phyloP scores from a whole-genome alignment of 495 filamentous ascomycete species.

The Podospora comata region DNA sequence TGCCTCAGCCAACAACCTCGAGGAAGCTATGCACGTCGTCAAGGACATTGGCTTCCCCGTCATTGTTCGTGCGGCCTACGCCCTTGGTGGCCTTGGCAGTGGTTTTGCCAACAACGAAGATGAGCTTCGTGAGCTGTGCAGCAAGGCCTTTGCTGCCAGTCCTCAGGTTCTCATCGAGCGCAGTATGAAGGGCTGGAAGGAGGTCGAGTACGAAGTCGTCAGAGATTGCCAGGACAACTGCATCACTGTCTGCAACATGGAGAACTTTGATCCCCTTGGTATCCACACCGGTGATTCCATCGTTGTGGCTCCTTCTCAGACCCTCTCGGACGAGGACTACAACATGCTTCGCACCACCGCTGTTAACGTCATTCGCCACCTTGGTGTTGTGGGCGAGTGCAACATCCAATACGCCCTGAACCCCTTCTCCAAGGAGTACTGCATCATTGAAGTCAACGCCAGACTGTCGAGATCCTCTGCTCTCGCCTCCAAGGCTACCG shows the following conservation, averaged over 20 bases:
- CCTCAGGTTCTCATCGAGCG: constrained; percentile 94
- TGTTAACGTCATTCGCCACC: constrained; percentile 92
- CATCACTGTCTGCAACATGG: constrained; percentile 99
- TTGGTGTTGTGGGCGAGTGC: constrained; percentile 95
- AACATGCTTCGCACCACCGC: constrained; percentile 97
- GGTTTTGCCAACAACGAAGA: constrained; percentile 90
- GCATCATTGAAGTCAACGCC: constrained; percentile 98
- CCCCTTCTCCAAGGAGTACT: constrained; percentile 92
- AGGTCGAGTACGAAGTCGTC: constrained; percentile 97
- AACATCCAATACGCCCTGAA: constrained; percentile 98
- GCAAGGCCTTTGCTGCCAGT: constrained; percentile 89
- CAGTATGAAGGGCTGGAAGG: constrained; percentile 99
- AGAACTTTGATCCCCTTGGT: constrained; percentile 96
- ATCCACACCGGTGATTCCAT: constrained; percentile 98
- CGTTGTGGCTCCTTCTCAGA: constrained; percentile 93
- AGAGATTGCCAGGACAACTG: constrained; percentile 93
- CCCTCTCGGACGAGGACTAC: constrained; percentile 94
- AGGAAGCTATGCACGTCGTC: constrained; percentile 80
- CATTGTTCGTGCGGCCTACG: constrained; percentile 95
- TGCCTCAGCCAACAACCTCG: constrained; percentile 78
- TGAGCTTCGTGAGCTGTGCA: constrained; percentile 87
- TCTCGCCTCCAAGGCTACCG: constrained; percentile 94
- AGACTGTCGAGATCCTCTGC: constrained; percentile 95
- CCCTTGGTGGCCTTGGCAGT: constrained; percentile 89
- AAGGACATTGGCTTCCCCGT: constrained; percentile 92